Evolutionary conservation across 345 rosid species (phyloP).

Genomic region (Linum usitatissimum): DNA sequence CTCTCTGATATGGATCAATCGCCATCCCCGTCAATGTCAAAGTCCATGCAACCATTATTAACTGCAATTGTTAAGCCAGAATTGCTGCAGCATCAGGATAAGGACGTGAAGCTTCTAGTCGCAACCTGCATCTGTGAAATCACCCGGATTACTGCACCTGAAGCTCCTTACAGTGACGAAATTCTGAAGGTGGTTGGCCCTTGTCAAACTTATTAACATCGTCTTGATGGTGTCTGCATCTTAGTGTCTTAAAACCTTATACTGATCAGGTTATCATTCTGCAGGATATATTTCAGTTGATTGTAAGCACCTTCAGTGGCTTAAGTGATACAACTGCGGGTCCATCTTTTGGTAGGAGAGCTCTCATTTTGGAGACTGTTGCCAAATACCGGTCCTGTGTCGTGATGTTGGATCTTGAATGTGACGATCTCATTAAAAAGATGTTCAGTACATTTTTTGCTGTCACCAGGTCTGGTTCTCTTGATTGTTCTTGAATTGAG

Average conservation of each 20-base stretch:
- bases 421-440: conserved; percentile 77
- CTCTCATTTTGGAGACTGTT: conserved; percentile 83
- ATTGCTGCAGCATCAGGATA: conserved; percentile 81
- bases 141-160: conserved; percentile 96
- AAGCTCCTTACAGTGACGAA: conserved; percentile 83
- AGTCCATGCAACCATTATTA: conserved; percentile 73
- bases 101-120: conserved; percentile 85
- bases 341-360: conserved; percentile 91
- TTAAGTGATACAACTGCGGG: conserved; percentile 59
- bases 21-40: conserved; percentile 49
- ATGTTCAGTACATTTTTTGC: conserved; percentile 81
- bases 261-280: conserved; percentile 16
- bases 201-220: conserved; percentile 1
- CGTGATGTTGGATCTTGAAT: conserved; percentile 97
- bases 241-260: conserved; percentile 12
- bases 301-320: conserved; percentile 77
- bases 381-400: conserved; percentile 93
- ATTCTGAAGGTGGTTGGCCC: conserved; percentile 54
- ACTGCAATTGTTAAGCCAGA: conserved; percentile 72
- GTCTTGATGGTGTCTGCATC: not conserved
- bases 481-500: not conserved
- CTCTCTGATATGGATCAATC: conserved; percentile 88
- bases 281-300: conserved; percentile 84
- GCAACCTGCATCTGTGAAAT: conserved; percentile 95
- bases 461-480: conserved; percentile 72